A percentile compares a stretch with the other conserved stretches of the same genome.
These are phyloP conservation scores for Fusarium albosuccineum DNA, from an alignment of 2,329 filamentous ascomycete genomes.

Conservation along the genomic window DNA sequence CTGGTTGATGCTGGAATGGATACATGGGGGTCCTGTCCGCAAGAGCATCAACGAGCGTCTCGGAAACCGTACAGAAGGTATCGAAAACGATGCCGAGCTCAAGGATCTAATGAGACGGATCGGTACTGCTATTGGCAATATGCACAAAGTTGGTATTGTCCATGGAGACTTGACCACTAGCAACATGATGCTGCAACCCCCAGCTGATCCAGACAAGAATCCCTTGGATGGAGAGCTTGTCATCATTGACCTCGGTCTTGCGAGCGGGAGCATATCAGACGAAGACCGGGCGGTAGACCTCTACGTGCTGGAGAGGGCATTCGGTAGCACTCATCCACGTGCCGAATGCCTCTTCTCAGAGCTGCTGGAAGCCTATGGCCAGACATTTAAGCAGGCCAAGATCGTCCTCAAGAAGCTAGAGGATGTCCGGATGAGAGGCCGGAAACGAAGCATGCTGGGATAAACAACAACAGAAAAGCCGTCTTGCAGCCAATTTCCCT, in stretches of 20 bases:
- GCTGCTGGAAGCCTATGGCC: conserved; percentile 80
- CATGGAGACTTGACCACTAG: conserved; percentile 98
- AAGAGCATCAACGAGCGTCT: conserved; percentile 78
- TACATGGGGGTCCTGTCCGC: conserved; percentile 79
- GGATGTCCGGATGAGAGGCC: conserved; percentile 91
- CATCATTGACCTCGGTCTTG: conserved; percentile 94
- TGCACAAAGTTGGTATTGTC: conserved; percentile 89
- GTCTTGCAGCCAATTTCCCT: conserved; percentile 45
- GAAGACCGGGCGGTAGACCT: conserved; percentile 96
- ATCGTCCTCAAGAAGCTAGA: conserved; percentile 85
- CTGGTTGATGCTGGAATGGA: conserved; percentile 89
- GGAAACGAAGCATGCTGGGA: conserved; percentile 97
- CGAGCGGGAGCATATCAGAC: conserved; percentile 82
- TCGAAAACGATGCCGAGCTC: conserved; percentile 64
- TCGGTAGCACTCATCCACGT: conserved; percentile 92
- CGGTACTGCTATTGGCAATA: conserved; percentile 76
- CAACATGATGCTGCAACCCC: conserved; percentile 84
- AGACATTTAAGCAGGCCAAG: conserved; percentile 79
- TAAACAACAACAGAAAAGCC: conserved; percentile 55
- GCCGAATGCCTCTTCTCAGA: conserved; percentile 82
- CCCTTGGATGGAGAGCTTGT: conserved; percentile 79
- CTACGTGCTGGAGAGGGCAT: conserved; percentile 94
- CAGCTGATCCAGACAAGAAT: conserved; percentile 39
- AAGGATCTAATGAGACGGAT: conserved; percentile 76
- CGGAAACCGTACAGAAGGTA: conserved; percentile 56